These are phyloP conservation scores for Sporisorium exsertum DNA, from an alignment of 1,284 basidiomycete genomes.

Conservation along the genomic window DNA sequence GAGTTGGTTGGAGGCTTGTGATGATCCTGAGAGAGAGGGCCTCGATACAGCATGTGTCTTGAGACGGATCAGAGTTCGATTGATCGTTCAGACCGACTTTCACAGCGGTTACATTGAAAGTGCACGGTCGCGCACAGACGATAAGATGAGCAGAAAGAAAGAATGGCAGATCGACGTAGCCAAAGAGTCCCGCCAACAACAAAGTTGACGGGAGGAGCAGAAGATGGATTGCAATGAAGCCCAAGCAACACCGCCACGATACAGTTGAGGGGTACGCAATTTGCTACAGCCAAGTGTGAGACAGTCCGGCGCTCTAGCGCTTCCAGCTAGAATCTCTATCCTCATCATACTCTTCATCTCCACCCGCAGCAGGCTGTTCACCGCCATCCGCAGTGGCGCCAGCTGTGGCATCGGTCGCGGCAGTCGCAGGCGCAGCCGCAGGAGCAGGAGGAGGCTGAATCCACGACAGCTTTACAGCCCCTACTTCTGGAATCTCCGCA, in stretches of 20 bases:
- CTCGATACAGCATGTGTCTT: too few relatives aligned
- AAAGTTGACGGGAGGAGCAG: not conserved
- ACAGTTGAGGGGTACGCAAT: not conserved
- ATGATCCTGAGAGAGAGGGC: too few relatives aligned
- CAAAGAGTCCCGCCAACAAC: not conserved
- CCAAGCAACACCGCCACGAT: not conserved
- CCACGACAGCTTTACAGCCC: constrained; percentile 61
- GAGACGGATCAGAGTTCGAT: too few relatives aligned
- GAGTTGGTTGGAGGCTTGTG: too few relatives aligned
- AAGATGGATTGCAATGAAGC: not conserved
- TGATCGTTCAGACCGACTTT: too few relatives aligned
- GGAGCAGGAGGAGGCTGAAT: constrained; percentile 36
- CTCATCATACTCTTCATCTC: constrained; percentile 43
- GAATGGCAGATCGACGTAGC: not conserved
- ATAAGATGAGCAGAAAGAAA: not conserved
- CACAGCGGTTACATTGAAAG: not conserved
- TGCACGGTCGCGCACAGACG: not conserved
- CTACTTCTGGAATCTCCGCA: constrained; percentile 55
- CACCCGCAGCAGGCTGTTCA: constrained; percentile 10
- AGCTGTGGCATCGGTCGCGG: not conserved
- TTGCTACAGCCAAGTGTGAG: not conserved
- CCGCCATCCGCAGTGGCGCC: not conserved
- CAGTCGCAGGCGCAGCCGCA: not conserved
- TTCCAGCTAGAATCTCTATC: constrained; percentile 62
- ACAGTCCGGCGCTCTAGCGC: constrained; percentile 20